Evolutionary conservation across 1,139 yeast species (phyloP), one percentile per base, ranked within the genome.

Genomic region (Kodamaea anthophila): DNA sequence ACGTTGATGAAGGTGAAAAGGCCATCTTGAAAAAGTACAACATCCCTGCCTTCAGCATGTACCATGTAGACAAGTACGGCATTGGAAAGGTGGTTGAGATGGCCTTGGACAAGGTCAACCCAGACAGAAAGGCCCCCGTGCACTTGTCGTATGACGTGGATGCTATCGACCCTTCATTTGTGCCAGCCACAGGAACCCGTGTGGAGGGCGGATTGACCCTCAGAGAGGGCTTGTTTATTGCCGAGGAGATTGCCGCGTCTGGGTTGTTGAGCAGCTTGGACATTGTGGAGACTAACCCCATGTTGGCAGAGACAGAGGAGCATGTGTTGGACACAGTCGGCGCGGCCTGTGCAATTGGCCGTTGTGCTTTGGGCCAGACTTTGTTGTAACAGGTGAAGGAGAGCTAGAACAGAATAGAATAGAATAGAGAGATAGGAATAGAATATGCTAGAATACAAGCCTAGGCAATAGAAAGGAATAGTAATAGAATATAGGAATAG

Each of bases 151-250:
- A 88, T 54, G 98, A 91, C 52, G 96, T 91, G 29, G 98, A 91
- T 57, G 96, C 97, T 26, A 79, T 91, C 40, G 98, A 91, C 58
- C 98, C 98, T 29, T 70, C 77, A 40, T 86, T 69, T 51, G 96
- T 93, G 10, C 96, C 96, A 18, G 95, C 97, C 23, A 91, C 98
- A 2, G 98, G 98, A 34, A 91, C 98, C 2, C 88, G 97, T 34
- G 98, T 91, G 12, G 80, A 95, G 53, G 97, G 97, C 39, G 98
- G 98, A 3, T 69, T 91, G 41, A 80, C 96, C 5, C 71, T 91
- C 58, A 74, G 98, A 62, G 98, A 91, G 60, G 97, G 96, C 28
- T 72, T 93, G 51, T 91, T 82, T 53, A 61, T 91, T 33, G 93
- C 91, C 38, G 98, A 91, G 60, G 93, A 93, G 41, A 65, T 88